Evolutionary conservation across 108 stramenopile species (phyloP).

Genomic region (Conticribra guillardii): DNA sequence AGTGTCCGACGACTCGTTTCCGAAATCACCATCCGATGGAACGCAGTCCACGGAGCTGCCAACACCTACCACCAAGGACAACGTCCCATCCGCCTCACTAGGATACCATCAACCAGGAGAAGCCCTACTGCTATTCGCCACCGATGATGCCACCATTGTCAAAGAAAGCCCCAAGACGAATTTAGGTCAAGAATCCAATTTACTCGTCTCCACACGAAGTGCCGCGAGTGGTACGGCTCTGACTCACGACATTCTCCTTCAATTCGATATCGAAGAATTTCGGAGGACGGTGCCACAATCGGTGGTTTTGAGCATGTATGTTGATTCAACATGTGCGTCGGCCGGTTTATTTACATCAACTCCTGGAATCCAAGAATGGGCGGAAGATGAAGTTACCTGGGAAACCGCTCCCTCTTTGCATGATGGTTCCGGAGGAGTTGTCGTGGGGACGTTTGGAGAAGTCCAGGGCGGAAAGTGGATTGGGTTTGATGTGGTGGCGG

Average conservation of each 20-base stretch:
- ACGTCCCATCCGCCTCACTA: not conserved
- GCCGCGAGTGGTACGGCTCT: too few relatives aligned
- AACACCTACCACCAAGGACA: not conserved
- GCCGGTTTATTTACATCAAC: not conserved
- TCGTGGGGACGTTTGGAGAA: not conserved
- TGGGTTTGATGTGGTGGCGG: not conserved
- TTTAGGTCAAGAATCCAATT: not conserved
- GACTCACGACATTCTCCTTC: not conserved
- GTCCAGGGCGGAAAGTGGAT: not conserved
- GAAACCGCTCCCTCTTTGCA: not conserved
- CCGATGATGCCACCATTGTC: not conserved
- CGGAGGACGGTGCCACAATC: not conserved
- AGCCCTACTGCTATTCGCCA: not conserved
- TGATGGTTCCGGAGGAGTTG: not conserved
- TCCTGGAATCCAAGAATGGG: not conserved
- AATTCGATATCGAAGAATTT: not conserved
- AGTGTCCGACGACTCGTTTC: too few relatives aligned
- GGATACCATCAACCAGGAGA: not conserved
- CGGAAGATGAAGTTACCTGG: not conserved
- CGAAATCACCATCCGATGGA: too few relatives aligned
- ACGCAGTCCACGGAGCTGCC: not conserved
- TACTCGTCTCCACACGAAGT: not conserved
- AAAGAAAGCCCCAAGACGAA: not conserved
- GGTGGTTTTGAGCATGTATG: not conserved
- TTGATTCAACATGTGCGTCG: not conserved